phyloP scores from a whole-genome alignment of 2,329 filamentous ascomycete species.

The Diplodia mutila region DNA sequence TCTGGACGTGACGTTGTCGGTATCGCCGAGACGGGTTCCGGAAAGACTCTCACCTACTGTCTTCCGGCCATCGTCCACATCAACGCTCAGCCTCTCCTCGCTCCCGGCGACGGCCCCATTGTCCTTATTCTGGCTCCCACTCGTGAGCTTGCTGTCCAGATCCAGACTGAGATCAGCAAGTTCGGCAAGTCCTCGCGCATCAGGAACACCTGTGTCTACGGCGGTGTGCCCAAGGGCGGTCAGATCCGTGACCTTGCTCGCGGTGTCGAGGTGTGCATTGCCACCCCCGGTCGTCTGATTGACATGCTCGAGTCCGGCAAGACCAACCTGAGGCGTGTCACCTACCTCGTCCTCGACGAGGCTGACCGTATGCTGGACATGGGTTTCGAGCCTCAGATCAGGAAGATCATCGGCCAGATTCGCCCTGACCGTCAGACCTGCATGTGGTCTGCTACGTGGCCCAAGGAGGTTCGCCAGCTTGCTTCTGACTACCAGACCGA shows the following conservation, averaged over 20 bases:
- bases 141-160: constrained; percentile 96
- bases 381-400: constrained; percentile 99
- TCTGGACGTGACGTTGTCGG: constrained; percentile 97
- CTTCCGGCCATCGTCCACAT: constrained; percentile 98
- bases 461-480: constrained; percentile 94
- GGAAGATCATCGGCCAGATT: constrained; percentile 98
- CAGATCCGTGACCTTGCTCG: constrained; percentile 94
- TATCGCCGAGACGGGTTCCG: constrained; percentile 98
- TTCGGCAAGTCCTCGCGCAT: constrained; percentile 98
- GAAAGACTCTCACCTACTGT: constrained; percentile 98
- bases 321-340: constrained; percentile 97
- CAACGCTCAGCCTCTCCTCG: constrained; percentile 95
- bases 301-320: constrained; percentile 98
- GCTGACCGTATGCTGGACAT: constrained; percentile 99
- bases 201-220: constrained; percentile 98
- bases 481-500: constrained; percentile 89
- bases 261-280: constrained; percentile 98
- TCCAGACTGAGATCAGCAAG: constrained; percentile 97
- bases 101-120: constrained; percentile 93
- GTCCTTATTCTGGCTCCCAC: constrained; percentile 95
- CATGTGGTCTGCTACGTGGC: constrained; percentile 99
- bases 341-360: constrained; percentile 97
- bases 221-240: constrained; percentile 95
- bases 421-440: constrained; percentile 97
- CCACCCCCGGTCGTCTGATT: constrained; percentile 94